Evolutionary conservation across 495 filamentous ascomycete species (phyloP), one percentile per base, ranked within the genome.

Genomic region (Aspergillus incahuasiensis): DNA sequence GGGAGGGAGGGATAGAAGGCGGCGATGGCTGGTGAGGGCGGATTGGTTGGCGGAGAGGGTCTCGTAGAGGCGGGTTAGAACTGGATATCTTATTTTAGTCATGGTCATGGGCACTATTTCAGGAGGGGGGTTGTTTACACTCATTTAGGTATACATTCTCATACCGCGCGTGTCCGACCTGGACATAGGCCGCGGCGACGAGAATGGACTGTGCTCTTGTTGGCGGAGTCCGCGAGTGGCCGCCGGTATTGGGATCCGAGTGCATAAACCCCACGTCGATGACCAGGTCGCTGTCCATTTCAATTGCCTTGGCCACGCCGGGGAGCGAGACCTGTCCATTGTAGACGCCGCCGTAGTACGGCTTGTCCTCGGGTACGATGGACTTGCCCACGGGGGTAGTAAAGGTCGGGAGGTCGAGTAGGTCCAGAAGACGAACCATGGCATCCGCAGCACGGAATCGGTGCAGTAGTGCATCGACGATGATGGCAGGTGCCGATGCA

Each of bases 311-410:
- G 20, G 60, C 24, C 32, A 65, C 57, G 22, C 67, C 69, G 6
- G 40, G 35, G 3, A 34, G 46, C 13, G 46, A 49, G 22, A 63
- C 65, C 15, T 35, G 45, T 7, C 63, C 72, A 4, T 52, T 61
- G 50, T 75, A 77, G 0, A 74, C 50, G 4, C 73, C 74, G 48
- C 72, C 66, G 34, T 66, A 64, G 21, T 73, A 73, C 6, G 65
- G 62, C 21, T 60, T 55, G 7, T 61, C 45, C 54, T 77, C 74
- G 46, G 75, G 63, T 25, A 76, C 60, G 7, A 72, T 54, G 3
- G 70, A 64, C 59, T 74, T 77, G 18, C 72, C 73, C 21, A 66
- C 70, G 16, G 63, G 44, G 0, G 72, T 62, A 1, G 58, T 65
- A 58, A 62, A 74, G 6, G 71, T 71, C 5, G 73, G 73, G 15